Conservation (phyloP, 768 basidiomycete species). For the Paxillus rubicundulus region DNA sequence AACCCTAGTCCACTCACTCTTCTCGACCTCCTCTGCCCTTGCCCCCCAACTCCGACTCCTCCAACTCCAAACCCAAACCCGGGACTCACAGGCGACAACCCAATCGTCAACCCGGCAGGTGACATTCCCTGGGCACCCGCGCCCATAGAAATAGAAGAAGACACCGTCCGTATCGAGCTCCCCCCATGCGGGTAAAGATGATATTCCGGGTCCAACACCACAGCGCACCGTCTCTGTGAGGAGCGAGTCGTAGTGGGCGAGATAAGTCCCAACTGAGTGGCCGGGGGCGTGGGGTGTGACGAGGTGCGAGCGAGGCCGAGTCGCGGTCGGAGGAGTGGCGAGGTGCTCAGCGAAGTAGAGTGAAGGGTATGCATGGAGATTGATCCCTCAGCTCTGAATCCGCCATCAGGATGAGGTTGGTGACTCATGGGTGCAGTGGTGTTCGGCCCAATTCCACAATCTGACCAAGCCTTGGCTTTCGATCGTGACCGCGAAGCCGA, state of each 20-base stretch:
- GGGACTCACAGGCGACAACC: conserved; percentile 70
- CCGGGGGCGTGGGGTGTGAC: neutral
- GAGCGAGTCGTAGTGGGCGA: conserved; percentile 1
- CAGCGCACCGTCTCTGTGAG: neutral
- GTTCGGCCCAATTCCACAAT: neutral
- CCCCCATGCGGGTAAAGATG: neutral
- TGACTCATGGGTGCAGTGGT: conserved; percentile 9
- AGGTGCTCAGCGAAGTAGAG: neutral
- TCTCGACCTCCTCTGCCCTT: conserved; percentile 19
- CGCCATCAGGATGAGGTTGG: conserved; percentile 7
- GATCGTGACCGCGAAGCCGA: neutral
- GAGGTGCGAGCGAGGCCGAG: neutral
- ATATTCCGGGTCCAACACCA: neutral
- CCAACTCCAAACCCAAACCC: conserved; percentile 57
- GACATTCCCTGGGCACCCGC: neutral
- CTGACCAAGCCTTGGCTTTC: neutral
- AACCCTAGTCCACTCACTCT: conserved; percentile 30
- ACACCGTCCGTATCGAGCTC: neutral
- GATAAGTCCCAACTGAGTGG: neutral
- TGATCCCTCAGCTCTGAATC: neutral
- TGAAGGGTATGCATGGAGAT: conserved; percentile 5
- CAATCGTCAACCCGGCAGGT: conserved; percentile 63
- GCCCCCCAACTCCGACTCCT: neutral
- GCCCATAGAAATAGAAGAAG: conserved; percentile 1
- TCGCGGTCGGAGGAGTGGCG: neutral